phyloP scores from a whole-genome alignment of 768 basidiomycete species.

The Amanita rimosa region DNA sequence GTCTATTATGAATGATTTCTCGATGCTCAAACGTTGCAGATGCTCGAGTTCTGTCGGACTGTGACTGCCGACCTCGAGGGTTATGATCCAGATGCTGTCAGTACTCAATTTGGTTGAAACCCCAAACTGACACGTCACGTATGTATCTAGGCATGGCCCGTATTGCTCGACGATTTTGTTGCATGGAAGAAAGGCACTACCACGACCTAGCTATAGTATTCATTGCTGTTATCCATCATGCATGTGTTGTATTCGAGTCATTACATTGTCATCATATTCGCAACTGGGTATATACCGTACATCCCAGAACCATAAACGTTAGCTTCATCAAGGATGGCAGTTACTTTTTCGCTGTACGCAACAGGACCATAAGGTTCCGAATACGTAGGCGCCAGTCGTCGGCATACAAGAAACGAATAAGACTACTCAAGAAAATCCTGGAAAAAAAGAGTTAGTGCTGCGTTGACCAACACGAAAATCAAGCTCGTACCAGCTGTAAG shows the following conservation, averaged over 20 bases:
- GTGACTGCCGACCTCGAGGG: constrained; percentile 47
- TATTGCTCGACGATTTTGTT: constrained; percentile 71
- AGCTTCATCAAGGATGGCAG: background rate
- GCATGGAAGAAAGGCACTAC: constrained; percentile 39
- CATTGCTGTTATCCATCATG: background rate
- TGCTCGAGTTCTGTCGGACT: constrained; percentile 64
- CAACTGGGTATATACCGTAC: background rate
- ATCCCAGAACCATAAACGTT: background rate
- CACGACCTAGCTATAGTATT: background rate
- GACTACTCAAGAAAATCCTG: constrained; percentile 41
- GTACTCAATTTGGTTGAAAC: constrained; percentile 14
- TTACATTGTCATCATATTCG: background rate
- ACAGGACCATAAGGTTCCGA: constrained; percentile 27
- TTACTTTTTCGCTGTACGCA: constrained; percentile 24
- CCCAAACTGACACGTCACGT: background rate
- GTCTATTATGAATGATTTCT: background rate
- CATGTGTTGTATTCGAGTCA: background rate
- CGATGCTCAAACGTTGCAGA: constrained; percentile 24
- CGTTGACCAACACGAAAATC: background rate
- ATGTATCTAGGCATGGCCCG: constrained; percentile 62
- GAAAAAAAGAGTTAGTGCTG: background rate
- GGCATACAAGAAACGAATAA: constrained; percentile 41
- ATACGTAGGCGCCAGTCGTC: constrained; percentile 39
- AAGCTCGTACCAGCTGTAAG: constrained; percentile 57
- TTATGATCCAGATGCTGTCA: constrained; percentile 69